These are phyloP conservation scores for Pyrenula aspistea DNA, from an alignment of 495 filamentous ascomycete genomes.

Conservation along the genomic window DNA sequence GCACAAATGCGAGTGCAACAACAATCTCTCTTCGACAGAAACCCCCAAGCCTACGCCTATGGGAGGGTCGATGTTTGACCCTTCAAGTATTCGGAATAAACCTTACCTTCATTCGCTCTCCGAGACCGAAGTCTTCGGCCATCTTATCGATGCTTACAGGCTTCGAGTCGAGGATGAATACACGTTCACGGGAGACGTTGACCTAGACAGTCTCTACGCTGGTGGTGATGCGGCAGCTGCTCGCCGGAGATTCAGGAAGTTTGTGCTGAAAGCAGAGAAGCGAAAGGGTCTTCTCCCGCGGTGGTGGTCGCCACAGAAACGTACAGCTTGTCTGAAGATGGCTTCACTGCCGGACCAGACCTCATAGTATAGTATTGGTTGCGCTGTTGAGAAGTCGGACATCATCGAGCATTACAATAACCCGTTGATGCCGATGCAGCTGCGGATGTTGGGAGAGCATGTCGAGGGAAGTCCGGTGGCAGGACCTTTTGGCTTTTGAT, in stretches of 20 bases:
- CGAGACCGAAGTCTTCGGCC: conserved; percentile 23
- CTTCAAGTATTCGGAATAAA: background rate
- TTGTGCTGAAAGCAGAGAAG: conserved; percentile 12
- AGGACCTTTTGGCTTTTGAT: too few relatives aligned
- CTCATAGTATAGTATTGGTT: conserved; percentile 3
- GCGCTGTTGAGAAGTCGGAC: conserved; percentile 16
- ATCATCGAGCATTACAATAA: conserved; percentile 27
- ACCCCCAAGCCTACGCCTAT: background rate
- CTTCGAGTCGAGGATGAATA: conserved; percentile 29
- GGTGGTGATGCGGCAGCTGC: conserved; percentile 4
- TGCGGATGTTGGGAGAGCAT: conserved; percentile 18
- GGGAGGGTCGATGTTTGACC: background rate
- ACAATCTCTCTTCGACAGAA: background rate
- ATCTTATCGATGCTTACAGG: conserved; percentile 35
- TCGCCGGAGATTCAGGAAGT: conserved; percentile 12
- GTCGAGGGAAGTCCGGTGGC: background rate
- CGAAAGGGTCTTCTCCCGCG: conserved; percentile 18
- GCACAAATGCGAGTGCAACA: background rate
- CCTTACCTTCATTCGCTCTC: conserved; percentile 12
- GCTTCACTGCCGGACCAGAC: conserved; percentile 10
- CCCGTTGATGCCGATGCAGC: conserved; percentile 27
- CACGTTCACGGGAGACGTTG: conserved; percentile 10
- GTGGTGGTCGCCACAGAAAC: conserved; percentile 27
- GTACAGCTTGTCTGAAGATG: conserved; percentile 13
- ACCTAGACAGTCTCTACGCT: conserved; percentile 15